phyloP scores from a whole-genome alignment of 306 rosid genomes.

The Quercus dentata region DNA sequence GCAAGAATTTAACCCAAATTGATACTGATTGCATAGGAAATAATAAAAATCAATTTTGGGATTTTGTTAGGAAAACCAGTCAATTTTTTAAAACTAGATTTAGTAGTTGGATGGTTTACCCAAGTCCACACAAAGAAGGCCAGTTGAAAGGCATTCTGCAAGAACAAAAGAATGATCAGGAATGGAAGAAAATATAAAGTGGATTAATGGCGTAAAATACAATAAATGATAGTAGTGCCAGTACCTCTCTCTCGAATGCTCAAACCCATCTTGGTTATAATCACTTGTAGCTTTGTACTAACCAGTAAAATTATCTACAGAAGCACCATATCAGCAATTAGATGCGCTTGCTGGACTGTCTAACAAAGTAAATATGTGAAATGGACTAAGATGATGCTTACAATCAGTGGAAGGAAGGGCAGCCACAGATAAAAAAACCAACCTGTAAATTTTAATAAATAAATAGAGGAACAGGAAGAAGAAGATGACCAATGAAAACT shows the following conservation, averaged over 20 bases:
- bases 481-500: no score
- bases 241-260: constrained; percentile 71
- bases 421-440: constrained; percentile 76
- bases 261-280: constrained; percentile 78
- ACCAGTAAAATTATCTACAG: constrained; percentile 61
- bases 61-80: no score
- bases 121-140: constrained; percentile 77
- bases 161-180: background rate
- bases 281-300: constrained; percentile 81
- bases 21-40: constrained; percentile 34
- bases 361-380: no score
- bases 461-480: no score
- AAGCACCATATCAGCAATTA: background rate
- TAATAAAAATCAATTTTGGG: no score
- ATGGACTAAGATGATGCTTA: constrained; percentile 30
- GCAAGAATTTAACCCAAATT: constrained; percentile 56
- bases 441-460: constrained; percentile 26
- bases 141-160: constrained; percentile 83
- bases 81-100: no score
- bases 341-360: background rate
- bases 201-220: no score
- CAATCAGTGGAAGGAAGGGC: constrained; percentile 77
- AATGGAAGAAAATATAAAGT: no score
- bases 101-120: constrained; percentile 27
- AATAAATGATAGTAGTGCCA: constrained; percentile 27